A percentile compares a stretch with the other conserved stretches of the same genome.
These are phyloP conservation scores for Monotropa hypopitys DNA, from an alignment of 179 eudicot genomes.

Conservation along the genomic window DNA sequence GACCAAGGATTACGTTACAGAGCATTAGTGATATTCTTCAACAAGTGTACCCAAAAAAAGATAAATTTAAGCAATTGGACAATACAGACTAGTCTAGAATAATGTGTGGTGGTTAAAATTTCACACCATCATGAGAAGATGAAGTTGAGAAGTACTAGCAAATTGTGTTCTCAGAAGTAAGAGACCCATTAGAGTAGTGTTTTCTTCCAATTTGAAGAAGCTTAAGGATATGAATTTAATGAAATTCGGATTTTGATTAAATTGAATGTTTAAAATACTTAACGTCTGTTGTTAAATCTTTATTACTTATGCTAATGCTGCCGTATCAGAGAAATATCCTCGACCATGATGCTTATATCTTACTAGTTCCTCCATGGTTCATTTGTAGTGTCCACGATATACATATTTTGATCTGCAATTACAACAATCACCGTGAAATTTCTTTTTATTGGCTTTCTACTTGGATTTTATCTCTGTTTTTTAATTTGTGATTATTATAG, in stretches of 20 bases:
- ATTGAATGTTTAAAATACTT: not conserved
- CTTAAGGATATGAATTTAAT: not conserved
- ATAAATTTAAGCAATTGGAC: not conserved
- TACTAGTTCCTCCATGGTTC: not conserved
- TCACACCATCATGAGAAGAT: not conserved
- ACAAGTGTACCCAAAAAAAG: no score
- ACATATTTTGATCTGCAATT: not conserved
- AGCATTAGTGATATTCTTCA: no score
- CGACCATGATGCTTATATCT: not conserved
- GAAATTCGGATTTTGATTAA: not conserved
- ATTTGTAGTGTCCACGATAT: not conserved
- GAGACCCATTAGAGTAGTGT: not conserved
- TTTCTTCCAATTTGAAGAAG: not conserved
- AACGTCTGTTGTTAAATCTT: not conserved
- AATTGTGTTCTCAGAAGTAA: not conserved
- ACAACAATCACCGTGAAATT: not conserved
- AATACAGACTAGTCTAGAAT: not conserved
- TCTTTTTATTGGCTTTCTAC: not conserved
- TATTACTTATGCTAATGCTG: not conserved
- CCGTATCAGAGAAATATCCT: not conserved
- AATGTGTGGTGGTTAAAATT: not conserved
- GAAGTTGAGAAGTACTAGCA: not conserved
- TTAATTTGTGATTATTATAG: no score
- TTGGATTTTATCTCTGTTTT: not conserved
- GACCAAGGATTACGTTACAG: not conserved